Evolutionary conservation across 2,329 filamentous ascomycete species (phyloP).

Genomic region (Cyphellophora europaea): DNA sequence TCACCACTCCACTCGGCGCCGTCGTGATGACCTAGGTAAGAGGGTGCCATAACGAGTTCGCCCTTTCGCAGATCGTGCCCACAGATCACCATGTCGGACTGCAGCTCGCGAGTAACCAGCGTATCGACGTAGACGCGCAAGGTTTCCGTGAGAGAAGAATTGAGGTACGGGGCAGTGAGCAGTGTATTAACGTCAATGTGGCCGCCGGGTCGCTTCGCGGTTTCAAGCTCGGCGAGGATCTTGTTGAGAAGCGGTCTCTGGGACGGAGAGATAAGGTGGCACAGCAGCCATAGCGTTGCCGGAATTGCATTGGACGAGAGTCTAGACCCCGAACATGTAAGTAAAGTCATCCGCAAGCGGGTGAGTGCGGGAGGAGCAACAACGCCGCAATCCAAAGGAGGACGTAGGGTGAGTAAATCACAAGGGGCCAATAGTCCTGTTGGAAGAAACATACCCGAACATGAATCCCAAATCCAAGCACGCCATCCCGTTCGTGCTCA

Average conservation of each 20-base stretch:
- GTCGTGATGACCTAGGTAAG: conserved; percentile 12
- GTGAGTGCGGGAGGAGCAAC: no score
- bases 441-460: conserved; percentile 18
- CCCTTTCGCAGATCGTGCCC: conserved; percentile 9
- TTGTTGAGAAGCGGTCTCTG: conserved; percentile 25
- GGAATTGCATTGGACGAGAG: conserved; percentile 31
- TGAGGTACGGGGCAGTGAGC: conserved; percentile 26
- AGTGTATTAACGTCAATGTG: conserved; percentile 29
- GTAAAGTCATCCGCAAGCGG: no score
- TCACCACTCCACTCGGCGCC: conserved; percentile 10
- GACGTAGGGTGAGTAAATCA: no score
- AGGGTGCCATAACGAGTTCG: conserved; percentile 12
- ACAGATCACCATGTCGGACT: conserved; percentile 8
- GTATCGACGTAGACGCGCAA: conserved; percentile 29
- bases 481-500: conserved; percentile 15
- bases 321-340: no score
- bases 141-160: conserved; percentile 33
- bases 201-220: conserved; percentile 25
- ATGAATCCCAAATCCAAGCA: conserved; percentile 27
- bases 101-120: conserved; percentile 14
- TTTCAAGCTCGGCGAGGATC: conserved; percentile 30
- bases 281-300: conserved; percentile 33
- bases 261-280: conserved; percentile 30
- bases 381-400: no score
- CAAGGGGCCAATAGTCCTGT: not conserved